Evolutionary conservation across 768 basidiomycete genomes (phyloP).

Genomic region (Filobasidium floriforme): DNA sequence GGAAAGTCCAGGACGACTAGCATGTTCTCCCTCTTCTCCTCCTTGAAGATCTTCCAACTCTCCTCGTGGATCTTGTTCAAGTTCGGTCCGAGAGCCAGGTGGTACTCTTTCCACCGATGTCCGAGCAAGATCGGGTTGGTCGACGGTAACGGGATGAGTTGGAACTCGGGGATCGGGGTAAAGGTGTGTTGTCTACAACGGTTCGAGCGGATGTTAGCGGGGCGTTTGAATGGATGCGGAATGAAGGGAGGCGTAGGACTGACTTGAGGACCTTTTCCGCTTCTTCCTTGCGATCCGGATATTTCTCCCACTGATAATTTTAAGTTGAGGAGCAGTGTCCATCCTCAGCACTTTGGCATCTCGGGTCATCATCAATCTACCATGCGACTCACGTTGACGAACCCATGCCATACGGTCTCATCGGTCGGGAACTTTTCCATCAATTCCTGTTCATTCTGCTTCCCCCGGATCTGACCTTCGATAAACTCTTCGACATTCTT

Average conservation of each 20-base stretch:
- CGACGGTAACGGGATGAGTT: constrained; percentile 49
- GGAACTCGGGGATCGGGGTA: constrained; percentile 19
- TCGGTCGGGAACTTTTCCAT: constrained; percentile 46
- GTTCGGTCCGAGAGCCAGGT: constrained; percentile 50
- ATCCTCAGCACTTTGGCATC: not conserved
- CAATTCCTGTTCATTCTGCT: constrained; percentile 27
- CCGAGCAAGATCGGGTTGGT: constrained; percentile 54
- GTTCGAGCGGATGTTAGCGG: not conserved
- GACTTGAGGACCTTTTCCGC: constrained; percentile 49
- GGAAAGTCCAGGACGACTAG: constrained; percentile 55
- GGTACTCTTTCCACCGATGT: constrained; percentile 54
- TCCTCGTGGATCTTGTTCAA: constrained; percentile 23
- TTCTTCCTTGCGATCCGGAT: constrained; percentile 49
- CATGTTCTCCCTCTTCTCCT: constrained; percentile 47
- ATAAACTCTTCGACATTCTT: constrained; percentile 14
- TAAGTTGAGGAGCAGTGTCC: constrained; percentile 39
- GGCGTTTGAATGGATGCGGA: not conserved
- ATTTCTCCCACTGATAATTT: constrained; percentile 49
- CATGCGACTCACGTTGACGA: constrained; percentile 19
- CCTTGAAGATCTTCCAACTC: constrained; percentile 53
- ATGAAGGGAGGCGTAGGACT: constrained; percentile 18
- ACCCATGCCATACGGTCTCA: constrained; percentile 48
- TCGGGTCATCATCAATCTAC: not conserved
- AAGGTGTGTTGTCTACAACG: not conserved
- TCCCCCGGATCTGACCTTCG: constrained; percentile 6